A percentile compares a stretch with the other conserved stretches of the same genome.
These are phyloP conservation scores for Lentinula guzmanii DNA, from an alignment of 768 basidiomycete genomes.

Conservation along the genomic window DNA sequence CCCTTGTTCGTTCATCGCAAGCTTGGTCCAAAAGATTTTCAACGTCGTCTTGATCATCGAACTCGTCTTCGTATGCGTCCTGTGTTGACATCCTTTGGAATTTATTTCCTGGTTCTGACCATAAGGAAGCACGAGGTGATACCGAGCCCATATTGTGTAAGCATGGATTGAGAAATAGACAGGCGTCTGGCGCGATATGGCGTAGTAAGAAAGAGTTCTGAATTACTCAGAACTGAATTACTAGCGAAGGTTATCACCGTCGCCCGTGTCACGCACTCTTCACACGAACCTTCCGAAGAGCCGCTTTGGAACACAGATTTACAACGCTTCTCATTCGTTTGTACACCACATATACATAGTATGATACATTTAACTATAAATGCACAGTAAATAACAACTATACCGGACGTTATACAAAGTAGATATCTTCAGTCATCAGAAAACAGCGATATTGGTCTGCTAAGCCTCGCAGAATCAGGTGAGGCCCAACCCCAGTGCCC, in stretches of 20 bases:
- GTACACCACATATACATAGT: too few relatives aligned
- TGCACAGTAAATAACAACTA: too few relatives aligned
- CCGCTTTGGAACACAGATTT: too few relatives aligned
- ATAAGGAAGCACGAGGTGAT: background rate
- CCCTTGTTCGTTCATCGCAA: slow-evolving; percentile 1
- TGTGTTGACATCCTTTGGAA: background rate
- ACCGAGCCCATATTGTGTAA: background rate
- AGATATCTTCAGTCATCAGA: background rate
- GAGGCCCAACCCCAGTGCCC: slow-evolving; percentile 4
- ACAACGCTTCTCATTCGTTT: too few relatives aligned
- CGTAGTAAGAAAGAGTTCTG: background rate
- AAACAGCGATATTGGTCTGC: slow-evolving; percentile 3
- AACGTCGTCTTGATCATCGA: background rate
- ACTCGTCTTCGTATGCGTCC: background rate
- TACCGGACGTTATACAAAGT: too few relatives aligned
- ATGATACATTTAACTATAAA: too few relatives aligned
- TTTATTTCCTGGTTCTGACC: slow-evolving; percentile 1
- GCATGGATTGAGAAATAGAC: background rate
- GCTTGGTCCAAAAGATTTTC: background rate
- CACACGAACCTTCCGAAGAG: too few relatives aligned
- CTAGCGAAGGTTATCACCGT: background rate
- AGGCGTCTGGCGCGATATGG: background rate
- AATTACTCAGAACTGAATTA: background rate
- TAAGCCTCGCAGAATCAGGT: slow-evolving; percentile 2
- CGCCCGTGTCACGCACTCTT: too few relatives aligned